A percentile compares a stretch with the other conserved stretches of the same genome.
phyloP scores from a whole-genome alignment of 148 eudicot genomes.

The Rhododendron henanense region DNA sequence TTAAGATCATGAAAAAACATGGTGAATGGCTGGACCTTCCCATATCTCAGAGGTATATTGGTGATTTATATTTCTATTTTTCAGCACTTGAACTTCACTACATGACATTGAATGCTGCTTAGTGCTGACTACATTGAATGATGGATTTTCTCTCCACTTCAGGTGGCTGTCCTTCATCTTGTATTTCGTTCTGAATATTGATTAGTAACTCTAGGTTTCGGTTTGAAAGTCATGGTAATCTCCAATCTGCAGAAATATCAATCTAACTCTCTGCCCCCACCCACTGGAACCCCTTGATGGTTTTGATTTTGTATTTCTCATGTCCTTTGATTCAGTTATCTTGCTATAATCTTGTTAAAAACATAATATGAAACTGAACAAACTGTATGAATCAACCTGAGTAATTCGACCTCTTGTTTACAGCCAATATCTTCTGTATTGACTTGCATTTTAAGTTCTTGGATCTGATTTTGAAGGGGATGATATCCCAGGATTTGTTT shows the following conservation, averaged over 20 bases:
- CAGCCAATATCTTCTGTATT: background rate
- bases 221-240: background rate
- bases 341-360: background rate
- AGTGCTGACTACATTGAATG: background rate
- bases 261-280: background rate
- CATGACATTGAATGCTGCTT: background rate
- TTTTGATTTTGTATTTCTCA: background rate
- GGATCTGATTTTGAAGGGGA: background rate
- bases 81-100: background rate
- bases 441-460: background rate
- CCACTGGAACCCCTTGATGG: background rate
- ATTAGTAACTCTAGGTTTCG: background rate
- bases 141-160: background rate
- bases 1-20: slow-evolving; percentile 64
- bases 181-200: background rate
- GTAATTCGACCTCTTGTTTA: background rate
- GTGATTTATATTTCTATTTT: background rate
- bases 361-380: background rate
- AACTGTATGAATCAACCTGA: background rate
- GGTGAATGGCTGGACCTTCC: slow-evolving; percentile 77
- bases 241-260: background rate
- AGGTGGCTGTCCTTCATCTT: background rate
- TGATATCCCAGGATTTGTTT: background rate
- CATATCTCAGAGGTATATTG: slow-evolving; percentile 51
- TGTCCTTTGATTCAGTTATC: background rate